Percentiles rank a stretch among this genome's conserved stretches.
Conservation (phyloP, 2,329 filamentous ascomycete genomes). For the Pestalotiopsis sp. region DNA sequence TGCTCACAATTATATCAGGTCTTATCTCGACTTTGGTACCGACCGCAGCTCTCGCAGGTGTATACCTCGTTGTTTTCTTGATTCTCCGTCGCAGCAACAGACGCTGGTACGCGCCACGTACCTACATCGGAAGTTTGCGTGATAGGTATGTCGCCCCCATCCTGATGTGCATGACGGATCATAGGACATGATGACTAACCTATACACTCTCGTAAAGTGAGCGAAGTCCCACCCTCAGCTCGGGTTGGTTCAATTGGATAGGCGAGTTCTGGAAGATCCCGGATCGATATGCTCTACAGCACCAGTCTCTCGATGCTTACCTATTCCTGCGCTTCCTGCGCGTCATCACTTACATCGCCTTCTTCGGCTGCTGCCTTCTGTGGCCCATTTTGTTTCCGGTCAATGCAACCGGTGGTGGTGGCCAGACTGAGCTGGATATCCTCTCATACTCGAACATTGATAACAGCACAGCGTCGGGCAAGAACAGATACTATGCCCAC, state of each 20-base stretch:
- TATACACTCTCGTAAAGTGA: constrained; percentile 36
- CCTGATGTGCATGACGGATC: constrained; percentile 15
- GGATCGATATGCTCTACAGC: constrained; percentile 81
- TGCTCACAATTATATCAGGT: constrained; percentile 25
- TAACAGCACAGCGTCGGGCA: constrained; percentile 44
- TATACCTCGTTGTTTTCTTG: constrained; percentile 46
- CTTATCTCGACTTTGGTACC: constrained; percentile 44
- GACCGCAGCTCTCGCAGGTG: constrained; percentile 34
- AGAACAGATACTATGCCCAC: constrained; percentile 78
- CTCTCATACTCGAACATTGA: constrained; percentile 78
- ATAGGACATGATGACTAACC: constrained; percentile 4
- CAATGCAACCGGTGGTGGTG: constrained; percentile 77
- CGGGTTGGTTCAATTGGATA: constrained; percentile 68
- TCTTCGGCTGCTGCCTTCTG: constrained; percentile 80
- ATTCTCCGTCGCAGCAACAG: constrained; percentile 43
- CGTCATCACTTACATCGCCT: constrained; percentile 71
- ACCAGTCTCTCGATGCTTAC: constrained; percentile 90
- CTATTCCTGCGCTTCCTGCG: constrained; percentile 88
- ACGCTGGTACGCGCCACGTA: constrained; percentile 51
- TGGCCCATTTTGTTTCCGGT: constrained; percentile 87
- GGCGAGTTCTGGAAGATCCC: constrained; percentile 64
- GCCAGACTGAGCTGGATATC: constrained; percentile 67
- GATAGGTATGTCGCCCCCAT: constrained; percentile 33
- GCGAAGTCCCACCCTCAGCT: constrained; percentile 59
- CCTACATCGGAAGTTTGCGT: constrained; percentile 47